Conservation (phyloP, 2,329 filamentous ascomycete genomes). For the Pseudocercospora pini-densiflorae region DNA sequence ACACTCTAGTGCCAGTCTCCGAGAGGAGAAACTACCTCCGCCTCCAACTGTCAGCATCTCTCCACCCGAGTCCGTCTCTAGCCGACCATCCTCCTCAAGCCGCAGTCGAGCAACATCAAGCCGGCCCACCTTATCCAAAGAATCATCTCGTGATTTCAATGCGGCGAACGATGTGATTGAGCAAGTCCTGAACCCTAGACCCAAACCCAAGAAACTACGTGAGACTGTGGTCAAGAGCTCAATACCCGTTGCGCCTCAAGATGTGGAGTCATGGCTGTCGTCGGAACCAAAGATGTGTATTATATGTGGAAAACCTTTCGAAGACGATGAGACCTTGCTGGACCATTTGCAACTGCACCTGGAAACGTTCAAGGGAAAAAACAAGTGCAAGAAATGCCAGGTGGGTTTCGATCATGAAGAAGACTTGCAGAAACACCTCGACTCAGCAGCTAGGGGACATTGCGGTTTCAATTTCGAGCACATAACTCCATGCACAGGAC, state of each 20-base stretch:
- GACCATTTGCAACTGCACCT: slow-evolving; percentile 31
- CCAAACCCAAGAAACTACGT: slow-evolving; percentile 1
- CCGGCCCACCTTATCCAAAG: background rate
- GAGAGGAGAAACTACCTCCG: background rate
- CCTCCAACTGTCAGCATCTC: slow-evolving; percentile 7
- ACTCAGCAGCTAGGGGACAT: slow-evolving; percentile 28
- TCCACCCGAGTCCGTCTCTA: background rate
- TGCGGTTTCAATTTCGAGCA: slow-evolving; percentile 37
- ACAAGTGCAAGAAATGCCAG: slow-evolving; percentile 31
- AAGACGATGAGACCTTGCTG: slow-evolving; percentile 30
- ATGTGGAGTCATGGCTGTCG: slow-evolving; percentile 21
- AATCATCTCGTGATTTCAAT: background rate
- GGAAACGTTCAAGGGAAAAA: slow-evolving; percentile 30
- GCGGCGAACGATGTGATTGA: slow-evolving; percentile 3
- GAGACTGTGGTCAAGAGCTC: slow-evolving; percentile 9
- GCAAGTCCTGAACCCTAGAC: background rate
- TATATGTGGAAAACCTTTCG: slow-evolving; percentile 31
- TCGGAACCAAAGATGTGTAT: slow-evolving; percentile 25
- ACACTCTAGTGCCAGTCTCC: slow-evolving; percentile 19
- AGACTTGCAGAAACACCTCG: slow-evolving; percentile 30
- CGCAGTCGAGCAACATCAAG: slow-evolving; percentile 3
- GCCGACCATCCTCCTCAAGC: slow-evolving; percentile 1
- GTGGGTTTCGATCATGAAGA: slow-evolving; percentile 34
- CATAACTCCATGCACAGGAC: slow-evolving; percentile 29
- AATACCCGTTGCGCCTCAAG: slow-evolving; percentile 9